Percentiles rank a stretch among this genome's conserved stretches.
Evolutionary conservation across 768 basidiomycete species (phyloP).

Genomic region (Lentinula sp.): DNA sequence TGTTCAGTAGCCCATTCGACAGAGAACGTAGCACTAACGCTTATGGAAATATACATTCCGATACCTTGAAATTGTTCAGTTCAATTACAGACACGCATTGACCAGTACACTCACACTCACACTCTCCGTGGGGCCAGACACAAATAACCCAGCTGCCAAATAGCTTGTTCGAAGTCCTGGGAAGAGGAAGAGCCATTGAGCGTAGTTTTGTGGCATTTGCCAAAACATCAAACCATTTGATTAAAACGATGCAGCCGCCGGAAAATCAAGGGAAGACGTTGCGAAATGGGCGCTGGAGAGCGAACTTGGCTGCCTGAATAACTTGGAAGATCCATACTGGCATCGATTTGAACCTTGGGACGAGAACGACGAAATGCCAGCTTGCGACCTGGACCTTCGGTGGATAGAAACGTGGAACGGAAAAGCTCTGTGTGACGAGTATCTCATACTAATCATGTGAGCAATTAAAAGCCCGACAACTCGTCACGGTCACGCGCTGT

Average conservation of each 20-base stretch:
- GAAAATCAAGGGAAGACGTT: slow-evolving; percentile 75
- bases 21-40: slow-evolving; percentile 44
- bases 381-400: slow-evolving; percentile 4
- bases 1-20: neutral
- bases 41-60: slow-evolving; percentile 98
- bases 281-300: slow-evolving; percentile 33
- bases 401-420: slow-evolving; percentile 10
- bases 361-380: slow-evolving; percentile 35
- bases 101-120: slow-evolving; percentile 35
- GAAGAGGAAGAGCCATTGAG: neutral
- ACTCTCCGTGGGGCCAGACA: slow-evolving; percentile 91
- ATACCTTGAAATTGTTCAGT: slow-evolving; percentile 44
- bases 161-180: slow-evolving; percentile 95
- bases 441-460: neutral
- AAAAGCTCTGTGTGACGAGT: neutral
- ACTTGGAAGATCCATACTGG: slow-evolving; percentile 15
- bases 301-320: slow-evolving; percentile 28
- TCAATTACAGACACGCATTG: neutral
- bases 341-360: slow-evolving; percentile 1
- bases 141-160: slow-evolving; percentile 93
- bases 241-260: slow-evolving; percentile 74
- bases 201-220: slow-evolving; percentile 2
- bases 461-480: neutral
- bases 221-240: slow-evolving; percentile 62
- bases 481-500: neutral